Evolutionary conservation across 495 filamentous ascomycete species (phyloP).

Genomic region (Cetradonia linearis): DNA sequence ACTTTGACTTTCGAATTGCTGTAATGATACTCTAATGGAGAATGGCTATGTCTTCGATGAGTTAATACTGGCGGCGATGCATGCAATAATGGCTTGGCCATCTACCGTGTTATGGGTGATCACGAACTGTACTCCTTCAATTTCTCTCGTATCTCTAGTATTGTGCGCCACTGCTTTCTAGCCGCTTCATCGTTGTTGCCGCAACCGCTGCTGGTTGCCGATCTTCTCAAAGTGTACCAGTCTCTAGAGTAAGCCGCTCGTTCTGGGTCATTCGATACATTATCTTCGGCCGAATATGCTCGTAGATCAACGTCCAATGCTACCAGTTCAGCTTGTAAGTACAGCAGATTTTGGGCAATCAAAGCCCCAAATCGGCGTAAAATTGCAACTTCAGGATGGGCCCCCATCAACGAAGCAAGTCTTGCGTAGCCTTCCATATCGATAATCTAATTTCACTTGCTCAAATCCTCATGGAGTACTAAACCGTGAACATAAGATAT

Average conservation of each 20-base stretch:
- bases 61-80: neutral
- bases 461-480: too few species aligned
- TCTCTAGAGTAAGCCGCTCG: neutral
- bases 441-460: too few species aligned
- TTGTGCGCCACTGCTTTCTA: neutral
- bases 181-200: neutral
- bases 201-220: too few species aligned
- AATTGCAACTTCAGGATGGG: neutral
- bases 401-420: slow-evolving; percentile 1
- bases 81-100: too few species aligned
- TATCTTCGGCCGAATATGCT: neutral
- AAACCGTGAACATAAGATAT: too few species aligned
- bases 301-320: slow-evolving; percentile 23
- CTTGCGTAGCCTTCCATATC: slow-evolving; percentile 3
- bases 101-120: too few species aligned
- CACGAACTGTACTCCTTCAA: neutral
- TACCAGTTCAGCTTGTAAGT: slow-evolving; percentile 5
- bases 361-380: neutral
- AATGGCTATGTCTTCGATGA: neutral
- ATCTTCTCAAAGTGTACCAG: neutral
- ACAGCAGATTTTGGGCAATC: slow-evolving; percentile 5
- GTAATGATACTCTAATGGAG: neutral
- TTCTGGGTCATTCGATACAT: neutral
- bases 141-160: neutral
- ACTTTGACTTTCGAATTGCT: neutral